These are phyloP conservation scores for Candida palmyrensis DNA, from an alignment of 805 yeast genomes.

Conservation along the genomic window DNA sequence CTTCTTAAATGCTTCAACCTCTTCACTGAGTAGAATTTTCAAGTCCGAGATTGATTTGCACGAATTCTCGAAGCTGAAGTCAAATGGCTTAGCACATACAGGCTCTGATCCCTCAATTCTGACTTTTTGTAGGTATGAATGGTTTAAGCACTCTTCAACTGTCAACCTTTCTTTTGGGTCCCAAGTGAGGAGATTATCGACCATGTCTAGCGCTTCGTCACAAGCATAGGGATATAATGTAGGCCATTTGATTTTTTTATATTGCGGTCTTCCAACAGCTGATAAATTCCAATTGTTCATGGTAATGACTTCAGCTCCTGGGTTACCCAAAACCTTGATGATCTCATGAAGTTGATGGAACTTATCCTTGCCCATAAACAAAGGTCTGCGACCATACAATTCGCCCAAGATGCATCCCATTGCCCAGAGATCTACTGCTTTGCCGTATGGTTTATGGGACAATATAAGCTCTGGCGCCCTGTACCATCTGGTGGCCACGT, in stretches of 20 bases:
- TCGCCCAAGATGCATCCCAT: conserved; percentile 89
- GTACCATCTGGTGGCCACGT: conserved; percentile 95
- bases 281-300: conserved; percentile 24
- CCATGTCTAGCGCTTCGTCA: conserved; percentile 43
- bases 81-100: conserved; percentile 44
- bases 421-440: conserved; percentile 86
- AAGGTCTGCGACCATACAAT: conserved; percentile 71
- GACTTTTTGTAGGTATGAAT: conserved; percentile 49
- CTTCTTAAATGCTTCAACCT: conserved; percentile 46
- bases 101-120: conserved; percentile 57
- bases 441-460: conserved; percentile 53
- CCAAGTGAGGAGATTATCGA: conserved; percentile 60
- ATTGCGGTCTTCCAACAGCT: conserved; percentile 33
- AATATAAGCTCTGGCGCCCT: conserved; percentile 88
- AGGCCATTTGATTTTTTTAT: conserved; percentile 38
- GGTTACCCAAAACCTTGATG: conserved; percentile 65
- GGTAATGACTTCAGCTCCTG: conserved; percentile 42
- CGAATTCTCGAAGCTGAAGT: conserved; percentile 58
- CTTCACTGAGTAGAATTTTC: conserved; percentile 45
- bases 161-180: conserved; percentile 49
- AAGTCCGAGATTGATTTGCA: conserved; percentile 27
- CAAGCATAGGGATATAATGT: conserved; percentile 61
- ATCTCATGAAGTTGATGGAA: conserved; percentile 69
- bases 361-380: conserved; percentile 73
- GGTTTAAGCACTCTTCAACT: conserved; percentile 54